Percentiles rank a stretch among this genome's conserved stretches.
Evolutionary conservation across 441 rosid species (phyloP).

Genomic region (Raphanus hybrid): DNA sequence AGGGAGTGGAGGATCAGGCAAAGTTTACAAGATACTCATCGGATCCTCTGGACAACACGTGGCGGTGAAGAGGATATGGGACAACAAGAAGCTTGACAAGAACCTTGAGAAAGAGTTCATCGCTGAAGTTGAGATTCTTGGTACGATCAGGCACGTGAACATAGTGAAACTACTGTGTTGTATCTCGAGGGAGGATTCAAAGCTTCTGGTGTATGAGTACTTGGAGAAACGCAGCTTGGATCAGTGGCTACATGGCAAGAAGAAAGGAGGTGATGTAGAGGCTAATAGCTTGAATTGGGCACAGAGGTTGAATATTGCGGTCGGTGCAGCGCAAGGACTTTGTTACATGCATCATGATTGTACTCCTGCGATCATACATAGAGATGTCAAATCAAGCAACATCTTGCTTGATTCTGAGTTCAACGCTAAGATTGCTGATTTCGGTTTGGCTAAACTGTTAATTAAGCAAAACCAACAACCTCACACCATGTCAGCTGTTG

Average conservation of each 20-base stretch:
- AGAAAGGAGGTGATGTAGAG: constrained; percentile 32
- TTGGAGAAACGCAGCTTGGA: constrained; percentile 87
- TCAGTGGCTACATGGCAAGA: constrained; percentile 76
- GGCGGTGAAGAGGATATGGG: constrained; percentile 95
- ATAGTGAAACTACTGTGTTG: constrained; percentile 88
- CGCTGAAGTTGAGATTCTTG: constrained; percentile 78
- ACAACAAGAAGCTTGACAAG: constrained; percentile 50
- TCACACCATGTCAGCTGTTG: constrained; percentile 80
- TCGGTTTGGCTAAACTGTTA: constrained; percentile 84
- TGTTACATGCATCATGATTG: constrained; percentile 92
- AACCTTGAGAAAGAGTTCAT: constrained; percentile 72
- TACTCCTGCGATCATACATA: constrained; percentile 74
- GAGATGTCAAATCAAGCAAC: constrained; percentile 92
- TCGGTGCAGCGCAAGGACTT: constrained; percentile 86
- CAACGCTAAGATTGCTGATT: constrained; percentile 84
- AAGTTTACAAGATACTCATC: constrained; percentile 63
- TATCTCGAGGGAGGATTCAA: constrained; percentile 79
- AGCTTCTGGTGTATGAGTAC: constrained; percentile 90
- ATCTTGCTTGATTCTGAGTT: constrained; percentile 78
- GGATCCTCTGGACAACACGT: constrained; percentile 51
- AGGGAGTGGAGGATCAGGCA: constrained; percentile 90
- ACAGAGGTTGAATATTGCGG: constrained; percentile 76
- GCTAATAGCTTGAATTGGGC: constrained; percentile 58
- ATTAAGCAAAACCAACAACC: constrained; percentile 59
- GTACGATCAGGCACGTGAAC: constrained; percentile 77